Evolutionary conservation across 2,329 filamentous ascomycete genomes (phyloP).

Genomic region (Fusarium pseudoanthophilum): DNA sequence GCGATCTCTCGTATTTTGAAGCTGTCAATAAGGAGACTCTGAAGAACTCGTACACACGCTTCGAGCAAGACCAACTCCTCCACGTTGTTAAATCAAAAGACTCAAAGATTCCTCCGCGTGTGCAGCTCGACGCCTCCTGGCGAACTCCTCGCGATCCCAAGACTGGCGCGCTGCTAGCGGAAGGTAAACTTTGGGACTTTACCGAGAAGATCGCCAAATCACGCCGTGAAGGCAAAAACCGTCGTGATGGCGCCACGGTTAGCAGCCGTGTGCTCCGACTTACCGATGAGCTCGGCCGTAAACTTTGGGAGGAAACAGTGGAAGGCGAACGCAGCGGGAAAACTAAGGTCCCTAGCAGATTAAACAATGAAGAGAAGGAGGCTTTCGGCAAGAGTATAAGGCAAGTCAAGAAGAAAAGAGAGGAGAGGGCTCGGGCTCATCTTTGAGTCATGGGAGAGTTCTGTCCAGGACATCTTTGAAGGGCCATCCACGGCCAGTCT

Average conservation of each 20-base stretch:
- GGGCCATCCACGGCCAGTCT: neutral
- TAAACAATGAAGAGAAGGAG: constrained; percentile 63
- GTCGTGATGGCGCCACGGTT: constrained; percentile 91
- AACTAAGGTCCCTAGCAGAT: constrained; percentile 52
- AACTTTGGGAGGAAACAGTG: constrained; percentile 71
- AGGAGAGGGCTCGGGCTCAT: constrained; percentile 62
- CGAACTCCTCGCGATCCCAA: constrained; percentile 71
- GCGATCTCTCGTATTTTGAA: constrained; percentile 96
- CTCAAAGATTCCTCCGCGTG: constrained; percentile 66
- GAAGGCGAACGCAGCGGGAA: constrained; percentile 52
- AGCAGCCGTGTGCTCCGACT: constrained; percentile 82
- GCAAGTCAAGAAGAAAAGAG: constrained; percentile 60
- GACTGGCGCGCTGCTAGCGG: constrained; percentile 71
- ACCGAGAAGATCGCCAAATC: constrained; percentile 86
- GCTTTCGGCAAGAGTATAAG: constrained; percentile 56
- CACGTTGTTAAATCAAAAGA: constrained; percentile 77
- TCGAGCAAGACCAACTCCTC: constrained; percentile 91
- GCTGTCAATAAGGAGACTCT: constrained; percentile 98
- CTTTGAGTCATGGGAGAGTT: constrained; percentile 50
- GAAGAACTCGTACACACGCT: constrained; percentile 89
- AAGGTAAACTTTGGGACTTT: constrained; percentile 89
- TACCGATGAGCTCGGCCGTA: constrained; percentile 76
- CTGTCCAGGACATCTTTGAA: constrained; percentile 17
- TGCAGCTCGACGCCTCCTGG: constrained; percentile 81
- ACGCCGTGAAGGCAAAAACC: constrained; percentile 92